A percentile compares a stretch with the other conserved stretches of the same genome.
Evolutionary conservation across 225 moss, liverwort and hornwort genomes (phyloP).

Genomic region (Lunularia cruciata): DNA sequence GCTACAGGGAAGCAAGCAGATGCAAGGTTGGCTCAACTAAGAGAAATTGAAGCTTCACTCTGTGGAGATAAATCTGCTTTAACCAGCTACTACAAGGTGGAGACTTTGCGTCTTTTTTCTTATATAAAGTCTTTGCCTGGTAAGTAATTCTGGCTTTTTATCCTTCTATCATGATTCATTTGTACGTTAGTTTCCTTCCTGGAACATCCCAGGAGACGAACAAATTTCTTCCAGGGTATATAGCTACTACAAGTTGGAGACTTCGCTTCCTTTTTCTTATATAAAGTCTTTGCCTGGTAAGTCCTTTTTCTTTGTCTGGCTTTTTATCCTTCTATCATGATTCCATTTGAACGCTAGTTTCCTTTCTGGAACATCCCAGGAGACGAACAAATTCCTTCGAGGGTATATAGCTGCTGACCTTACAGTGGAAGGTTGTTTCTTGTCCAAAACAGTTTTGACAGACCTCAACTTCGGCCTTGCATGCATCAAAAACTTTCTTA

Average conservation of each 20-base stretch:
- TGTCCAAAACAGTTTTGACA: too few species aligned
- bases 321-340: neutral
- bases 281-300: slow-evolving; percentile 55
- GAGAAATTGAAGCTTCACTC: slow-evolving; percentile 42
- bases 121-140: slow-evolving; percentile 51
- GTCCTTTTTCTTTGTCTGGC: slow-evolving; percentile 12
- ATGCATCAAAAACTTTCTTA: too few species aligned
- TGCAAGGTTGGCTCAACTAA: slow-evolving; percentile 50
- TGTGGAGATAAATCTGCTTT: slow-evolving; percentile 39
- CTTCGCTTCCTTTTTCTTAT: slow-evolving; percentile 41
- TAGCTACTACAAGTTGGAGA: slow-evolving; percentile 51
- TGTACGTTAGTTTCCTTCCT: neutral
- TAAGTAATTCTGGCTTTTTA: slow-evolving; percentile 23
- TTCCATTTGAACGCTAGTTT: neutral
- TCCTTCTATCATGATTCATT: neutral
- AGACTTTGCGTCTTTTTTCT: slow-evolving; percentile 50
- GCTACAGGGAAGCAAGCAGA: slow-evolving; percentile 58
- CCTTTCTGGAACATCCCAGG: neutral
- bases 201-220: neutral
- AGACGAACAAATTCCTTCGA: too few species aligned
- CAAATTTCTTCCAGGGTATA: too few species aligned
- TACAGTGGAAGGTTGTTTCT: too few species aligned
- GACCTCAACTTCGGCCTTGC: too few species aligned
- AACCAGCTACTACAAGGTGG: slow-evolving; percentile 41
- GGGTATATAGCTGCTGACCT: too few species aligned